Evolutionary conservation across 164 flowering plant species (phyloP).

Genomic region (Macadamia tetraphylla): DNA sequence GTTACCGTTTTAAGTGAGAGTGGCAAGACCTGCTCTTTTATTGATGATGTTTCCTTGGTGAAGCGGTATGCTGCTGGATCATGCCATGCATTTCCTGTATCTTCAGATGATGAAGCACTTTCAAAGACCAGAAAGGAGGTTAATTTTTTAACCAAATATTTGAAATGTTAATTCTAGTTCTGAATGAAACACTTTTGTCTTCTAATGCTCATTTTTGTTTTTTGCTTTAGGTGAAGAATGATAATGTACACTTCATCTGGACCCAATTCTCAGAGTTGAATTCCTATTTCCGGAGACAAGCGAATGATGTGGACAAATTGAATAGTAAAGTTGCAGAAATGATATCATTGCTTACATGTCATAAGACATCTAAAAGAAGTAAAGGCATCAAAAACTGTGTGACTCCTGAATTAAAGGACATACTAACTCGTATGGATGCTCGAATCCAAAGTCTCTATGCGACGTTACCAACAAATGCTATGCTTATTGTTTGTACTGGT

Average conservation of each 20-base stretch:
- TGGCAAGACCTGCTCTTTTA: slow-evolving; percentile 66
- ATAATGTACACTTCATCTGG: slow-evolving; percentile 78
- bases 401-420: slow-evolving; percentile 53
- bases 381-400: slow-evolving; percentile 28
- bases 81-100: slow-evolving; percentile 76
- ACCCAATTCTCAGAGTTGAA: slow-evolving; percentile 86
- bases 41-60: slow-evolving; percentile 75
- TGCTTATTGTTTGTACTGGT: slow-evolving; percentile 90
- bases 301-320: slow-evolving; percentile 51
- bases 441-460: slow-evolving; percentile 46
- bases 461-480: slow-evolving; percentile 61
- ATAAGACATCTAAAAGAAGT: slow-evolving; percentile 27
- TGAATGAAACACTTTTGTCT: neutral
- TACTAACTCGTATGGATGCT: slow-evolving; percentile 51
- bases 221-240: slow-evolving; percentile 58
- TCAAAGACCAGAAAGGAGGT: slow-evolving; percentile 81
- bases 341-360: slow-evolving; percentile 80
- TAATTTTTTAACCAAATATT: neutral
- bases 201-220: neutral
- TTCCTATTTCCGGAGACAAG: slow-evolving; percentile 61
- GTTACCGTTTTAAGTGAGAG: slow-evolving; percentile 64
- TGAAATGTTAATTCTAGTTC: neutral
- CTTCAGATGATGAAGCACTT: slow-evolving; percentile 88
- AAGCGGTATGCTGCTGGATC: slow-evolving; percentile 81
- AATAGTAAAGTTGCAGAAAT: slow-evolving; percentile 69